Conservation (phyloP, 257 asterid species). For the Cordia subcordata region DNA sequence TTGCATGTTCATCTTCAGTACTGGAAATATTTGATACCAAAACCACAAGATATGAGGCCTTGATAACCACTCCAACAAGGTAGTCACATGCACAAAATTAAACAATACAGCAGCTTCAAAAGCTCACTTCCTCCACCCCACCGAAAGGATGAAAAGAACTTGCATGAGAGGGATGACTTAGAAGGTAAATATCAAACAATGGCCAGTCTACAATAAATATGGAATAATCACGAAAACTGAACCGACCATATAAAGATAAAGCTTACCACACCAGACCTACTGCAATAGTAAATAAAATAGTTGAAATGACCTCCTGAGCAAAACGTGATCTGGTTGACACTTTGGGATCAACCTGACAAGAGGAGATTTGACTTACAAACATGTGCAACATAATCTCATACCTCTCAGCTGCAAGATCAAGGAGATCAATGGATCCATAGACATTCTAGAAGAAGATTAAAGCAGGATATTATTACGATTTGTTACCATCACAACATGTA, state of each 20-base stretch:
- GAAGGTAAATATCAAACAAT: too few relatives aligned
- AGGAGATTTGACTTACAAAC: slow-evolving; percentile 2
- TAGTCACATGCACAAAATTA: slow-evolving; percentile 4
- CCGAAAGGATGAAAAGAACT: not conserved
- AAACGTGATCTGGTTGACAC: slow-evolving; percentile 62
- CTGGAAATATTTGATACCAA: not conserved
- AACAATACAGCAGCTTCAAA: not conserved
- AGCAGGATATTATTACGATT: slow-evolving; percentile 2
- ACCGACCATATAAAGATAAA: not conserved
- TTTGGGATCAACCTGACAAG: slow-evolving; percentile 81
- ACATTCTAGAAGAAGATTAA: not conserved
- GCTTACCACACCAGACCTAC: slow-evolving; percentile 85
- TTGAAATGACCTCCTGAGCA: slow-evolving; percentile 71
- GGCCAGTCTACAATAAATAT: too few relatives aligned
- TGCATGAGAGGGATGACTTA: not conserved
- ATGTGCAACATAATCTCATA: not conserved
- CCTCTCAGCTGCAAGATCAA: not conserved
- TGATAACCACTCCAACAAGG: not conserved
- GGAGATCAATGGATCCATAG: not conserved
- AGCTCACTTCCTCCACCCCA: not conserved
- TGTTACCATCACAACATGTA: slow-evolving; percentile 95
- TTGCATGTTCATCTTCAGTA: not conserved
- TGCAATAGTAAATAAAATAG: slow-evolving; percentile 72
- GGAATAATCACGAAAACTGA: not conserved
- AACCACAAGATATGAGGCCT: slow-evolving; percentile 2